Evolutionary conservation across 805 yeast species (phyloP), one percentile per base, ranked within the genome.

Genomic region (Candida silvicultrix): DNA sequence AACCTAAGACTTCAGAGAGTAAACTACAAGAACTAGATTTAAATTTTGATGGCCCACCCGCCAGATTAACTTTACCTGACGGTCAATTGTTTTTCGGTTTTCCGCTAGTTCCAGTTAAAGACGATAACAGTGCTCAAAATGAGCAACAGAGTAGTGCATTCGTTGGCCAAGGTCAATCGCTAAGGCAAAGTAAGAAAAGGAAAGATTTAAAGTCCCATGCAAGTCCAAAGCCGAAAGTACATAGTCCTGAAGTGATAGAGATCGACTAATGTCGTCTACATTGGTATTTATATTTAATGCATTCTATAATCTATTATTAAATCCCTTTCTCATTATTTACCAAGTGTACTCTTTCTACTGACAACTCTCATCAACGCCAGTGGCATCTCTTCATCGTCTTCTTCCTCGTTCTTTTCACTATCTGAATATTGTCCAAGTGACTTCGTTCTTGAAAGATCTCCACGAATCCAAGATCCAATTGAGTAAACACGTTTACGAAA

Each of bases 61-160:
- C 80, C 2, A 85, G 89, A 10, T 68, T 94, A 45, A 65, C 71
- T 6, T 68, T 94, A 38, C 95, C 96, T 0, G 84, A 77, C 36
- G 96, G 95, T 21, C 92, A 89, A 63, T 70, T 94, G 14, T 94
- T 94, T 60, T 90, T 94, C 63, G 99, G 99, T 1, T 94, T 83
- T 62, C 97, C 98, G 0, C 77, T 85, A 1, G 61, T 66, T 0
- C 62, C 77, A 3, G 74, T 73, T 4, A 11, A 7, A 11, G 12
- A 28, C 12, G 31, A 28, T 28, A 14, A 28, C 6, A 23, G 10
- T 22, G 68, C 64, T 22, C 68, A 58, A 8, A 75, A 66, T 20
- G 66, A 64, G 5, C 54, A 51, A 2, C 69, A 64, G 8, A 38
- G 50, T 29, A 47, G 54, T 12, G 58, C 60, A 45, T 88, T 78